A percentile compares a stretch with the other conserved stretches of the same genome.
phyloP scores from a whole-genome alignment of 2,329 filamentous ascomycete genomes.

The Pseudovirgaria hyperparasitica region DNA sequence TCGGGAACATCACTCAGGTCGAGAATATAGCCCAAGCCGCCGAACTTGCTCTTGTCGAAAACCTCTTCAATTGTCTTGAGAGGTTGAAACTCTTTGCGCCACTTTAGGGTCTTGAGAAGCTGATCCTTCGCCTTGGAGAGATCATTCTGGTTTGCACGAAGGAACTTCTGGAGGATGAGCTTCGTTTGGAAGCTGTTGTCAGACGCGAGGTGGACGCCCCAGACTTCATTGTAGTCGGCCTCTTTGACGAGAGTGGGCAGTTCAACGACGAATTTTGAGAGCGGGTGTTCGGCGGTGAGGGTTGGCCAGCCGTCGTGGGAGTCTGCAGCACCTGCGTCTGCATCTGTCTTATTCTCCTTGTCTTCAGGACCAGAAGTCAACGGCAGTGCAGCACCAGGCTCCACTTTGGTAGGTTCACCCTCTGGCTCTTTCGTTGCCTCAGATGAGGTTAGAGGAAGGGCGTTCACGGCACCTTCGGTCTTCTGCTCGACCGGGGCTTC shows the following conservation, averaged over 20 bases:
- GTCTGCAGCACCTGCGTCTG: no score
- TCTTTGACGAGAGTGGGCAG: slow-evolving; percentile 46
- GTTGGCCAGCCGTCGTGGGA: slow-evolving; percentile 26
- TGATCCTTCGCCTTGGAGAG: slow-evolving; percentile 63
- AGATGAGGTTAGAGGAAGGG: no score
- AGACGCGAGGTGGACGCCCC: slow-evolving; percentile 56
- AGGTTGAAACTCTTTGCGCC: slow-evolving; percentile 69
- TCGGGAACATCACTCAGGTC: slow-evolving; percentile 46
- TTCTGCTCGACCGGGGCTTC: no score
- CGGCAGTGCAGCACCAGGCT: no score
- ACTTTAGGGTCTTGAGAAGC: slow-evolving; percentile 65
- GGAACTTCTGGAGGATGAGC: slow-evolving; percentile 83
- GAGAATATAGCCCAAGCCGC: slow-evolving; percentile 68
- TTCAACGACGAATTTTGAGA: slow-evolving; percentile 44
- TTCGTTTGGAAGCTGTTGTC: slow-evolving; percentile 56
- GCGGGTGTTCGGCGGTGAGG: slow-evolving; percentile 24
- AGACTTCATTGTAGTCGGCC: slow-evolving; percentile 64
- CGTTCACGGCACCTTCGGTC: no score
- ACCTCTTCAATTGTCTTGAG: slow-evolving; percentile 46
- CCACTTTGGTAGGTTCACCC: no score
- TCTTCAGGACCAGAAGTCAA: no score
- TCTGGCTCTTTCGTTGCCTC: no score
- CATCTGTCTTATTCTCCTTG: no score
- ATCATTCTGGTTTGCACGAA: slow-evolving; percentile 77
- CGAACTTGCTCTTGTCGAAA: slow-evolving; percentile 60